Conservation (phyloP, 2,329 filamentous ascomycete genomes). For the Xylariaceae sp. region DNA sequence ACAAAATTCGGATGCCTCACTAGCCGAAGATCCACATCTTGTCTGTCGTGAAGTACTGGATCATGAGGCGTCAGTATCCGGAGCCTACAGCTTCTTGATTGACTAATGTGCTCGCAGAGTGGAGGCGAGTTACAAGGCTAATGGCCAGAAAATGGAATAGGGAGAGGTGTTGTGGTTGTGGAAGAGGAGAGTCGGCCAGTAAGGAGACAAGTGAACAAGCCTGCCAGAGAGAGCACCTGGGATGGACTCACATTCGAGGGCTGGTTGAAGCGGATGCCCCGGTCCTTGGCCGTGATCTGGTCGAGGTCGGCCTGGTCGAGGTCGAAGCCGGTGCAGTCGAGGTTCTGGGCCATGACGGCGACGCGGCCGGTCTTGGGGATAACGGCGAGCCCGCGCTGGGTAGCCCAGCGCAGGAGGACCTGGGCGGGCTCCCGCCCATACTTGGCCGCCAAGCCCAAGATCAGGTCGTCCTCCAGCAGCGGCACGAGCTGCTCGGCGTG, state of each 20-base stretch:
- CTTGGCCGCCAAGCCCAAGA: slow-evolving; percentile 61
- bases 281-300: slow-evolving; percentile 57
- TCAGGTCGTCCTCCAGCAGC: slow-evolving; percentile 61
- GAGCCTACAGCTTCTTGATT: no score
- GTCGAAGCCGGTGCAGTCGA: slow-evolving; percentile 60
- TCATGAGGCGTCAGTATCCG: no score
- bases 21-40: slow-evolving; percentile 52
- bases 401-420: slow-evolving; percentile 80
- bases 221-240: no score
- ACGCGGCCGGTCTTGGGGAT: slow-evolving; percentile 66
- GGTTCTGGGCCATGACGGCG: slow-evolving; percentile 53
- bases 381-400: slow-evolving; percentile 71
- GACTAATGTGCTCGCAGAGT: no score
- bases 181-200: no score
- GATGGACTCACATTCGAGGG: slow-evolving; percentile 60
- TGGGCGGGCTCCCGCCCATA: slow-evolving; percentile 68
- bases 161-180: no score
- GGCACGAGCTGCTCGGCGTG: slow-evolving; percentile 57
- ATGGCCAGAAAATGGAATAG: no score
- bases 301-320: slow-evolving; percentile 59
- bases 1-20: slow-evolving; percentile 10
- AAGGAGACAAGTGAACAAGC: no score
- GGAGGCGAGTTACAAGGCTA: no score
- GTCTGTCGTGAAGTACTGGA: slow-evolving; percentile 50
- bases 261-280: slow-evolving; percentile 68